Conservation (phyloP, 2,329 filamentous ascomycete species). For the Parasarocladium wereldwijsianum region DNA sequence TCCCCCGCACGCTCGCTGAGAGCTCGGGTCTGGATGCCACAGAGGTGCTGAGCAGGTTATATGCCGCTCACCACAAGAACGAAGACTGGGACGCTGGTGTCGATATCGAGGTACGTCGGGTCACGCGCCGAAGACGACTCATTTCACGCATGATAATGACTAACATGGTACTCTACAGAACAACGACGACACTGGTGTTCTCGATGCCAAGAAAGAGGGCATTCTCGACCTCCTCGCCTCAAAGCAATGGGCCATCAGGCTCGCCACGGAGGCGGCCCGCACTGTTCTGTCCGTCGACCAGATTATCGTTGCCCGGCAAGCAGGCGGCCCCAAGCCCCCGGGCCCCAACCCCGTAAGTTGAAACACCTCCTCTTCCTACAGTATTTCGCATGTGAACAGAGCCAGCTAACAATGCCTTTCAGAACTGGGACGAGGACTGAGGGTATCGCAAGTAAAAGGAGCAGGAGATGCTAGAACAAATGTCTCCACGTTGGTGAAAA, state of each 20-base stretch:
- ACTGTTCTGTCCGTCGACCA: conserved; percentile 95
- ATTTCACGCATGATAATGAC: conserved; percentile 4
- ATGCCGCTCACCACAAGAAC: conserved; percentile 82
- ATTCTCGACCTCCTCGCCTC: conserved; percentile 85
- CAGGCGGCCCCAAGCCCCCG: conserved; percentile 91
- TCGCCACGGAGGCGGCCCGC: conserved; percentile 86
- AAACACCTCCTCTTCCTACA: conserved; percentile 23
- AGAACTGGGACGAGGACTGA: conserved; percentile 53
- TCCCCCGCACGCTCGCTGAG: conserved; percentile 86
- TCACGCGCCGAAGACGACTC: neutral
- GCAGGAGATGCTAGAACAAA: conserved; percentile 1
- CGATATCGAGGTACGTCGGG: conserved; percentile 60
- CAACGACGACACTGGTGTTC: conserved; percentile 60
- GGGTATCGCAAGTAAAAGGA: conserved; percentile 19
- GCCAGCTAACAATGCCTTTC: conserved; percentile 10
- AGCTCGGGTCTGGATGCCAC: conserved; percentile 92
- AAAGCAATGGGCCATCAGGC: conserved; percentile 94
- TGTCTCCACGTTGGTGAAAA: conserved; percentile 4
- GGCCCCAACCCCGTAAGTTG: conserved; percentile 63
- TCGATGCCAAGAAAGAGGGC: conserved; percentile 76
- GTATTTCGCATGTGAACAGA: neutral
- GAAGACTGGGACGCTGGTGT: conserved; percentile 85
- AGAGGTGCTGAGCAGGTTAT: conserved; percentile 84
- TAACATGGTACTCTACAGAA: conserved; percentile 32
- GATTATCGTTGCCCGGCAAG: conserved; percentile 96